Percentiles rank a stretch among this genome's conserved stretches.
Conservation (phyloP, 2,329 filamentous ascomycete genomes). For the Hymenoscyphus linearis region DNA sequence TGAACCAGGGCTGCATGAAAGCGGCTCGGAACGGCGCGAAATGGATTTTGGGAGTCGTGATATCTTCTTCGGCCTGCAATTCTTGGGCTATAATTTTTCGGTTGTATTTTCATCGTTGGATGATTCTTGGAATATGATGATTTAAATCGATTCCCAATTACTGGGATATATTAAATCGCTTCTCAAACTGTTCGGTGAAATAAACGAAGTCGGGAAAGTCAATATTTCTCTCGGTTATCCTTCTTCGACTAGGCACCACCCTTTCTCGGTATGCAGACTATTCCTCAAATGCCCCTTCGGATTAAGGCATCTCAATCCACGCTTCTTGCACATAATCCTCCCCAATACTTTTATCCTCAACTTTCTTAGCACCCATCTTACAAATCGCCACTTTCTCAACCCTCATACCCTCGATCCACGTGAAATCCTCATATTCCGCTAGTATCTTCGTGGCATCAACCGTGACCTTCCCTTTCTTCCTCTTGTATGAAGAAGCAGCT, state of each 20-base stretch:
- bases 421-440: conserved; percentile 55
- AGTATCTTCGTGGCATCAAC: conserved; percentile 53
- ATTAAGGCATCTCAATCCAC: conserved; percentile 21
- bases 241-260: no score
- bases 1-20: neutral
- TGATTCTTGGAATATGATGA: neutral
- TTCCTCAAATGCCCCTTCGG: no score
- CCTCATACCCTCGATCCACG: conserved; percentile 65
- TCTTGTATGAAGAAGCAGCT: conserved; percentile 19
- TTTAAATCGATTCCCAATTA: neutral
- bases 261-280: no score
- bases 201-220: no score
- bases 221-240: no score
- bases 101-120: no score
- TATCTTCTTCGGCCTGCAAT: neutral
- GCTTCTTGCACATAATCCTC: conserved; percentile 29
- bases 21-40: neutral
- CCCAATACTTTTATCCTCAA: conserved; percentile 16
- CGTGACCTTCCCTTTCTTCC: conserved; percentile 24
- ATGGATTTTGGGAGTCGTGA: neutral
- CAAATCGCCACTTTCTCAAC: conserved; percentile 75
- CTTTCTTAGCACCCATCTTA: conserved; percentile 74
- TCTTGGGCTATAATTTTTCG: no score
- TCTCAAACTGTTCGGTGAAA: neutral
- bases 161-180: neutral